A percentile compares a stretch with the other conserved stretches of the same genome.
Conservation (phyloP, 305 asterid species). For the Solanum hybrid region DNA sequence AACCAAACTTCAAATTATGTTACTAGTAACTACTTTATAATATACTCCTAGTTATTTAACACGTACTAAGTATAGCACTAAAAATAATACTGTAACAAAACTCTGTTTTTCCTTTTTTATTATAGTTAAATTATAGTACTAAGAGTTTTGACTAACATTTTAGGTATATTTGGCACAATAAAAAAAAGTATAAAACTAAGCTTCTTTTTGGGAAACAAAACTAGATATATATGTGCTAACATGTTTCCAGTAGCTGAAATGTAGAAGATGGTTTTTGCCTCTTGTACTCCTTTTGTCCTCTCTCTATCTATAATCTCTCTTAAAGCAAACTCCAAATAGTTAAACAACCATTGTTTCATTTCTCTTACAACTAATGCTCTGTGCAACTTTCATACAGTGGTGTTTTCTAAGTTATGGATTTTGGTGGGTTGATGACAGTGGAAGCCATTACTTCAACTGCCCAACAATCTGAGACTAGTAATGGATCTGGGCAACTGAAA, state of each 20-base stretch:
- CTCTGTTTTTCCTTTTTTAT: too few species aligned
- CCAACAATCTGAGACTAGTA: neutral
- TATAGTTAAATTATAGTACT: too few species aligned
- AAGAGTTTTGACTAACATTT: too few species aligned
- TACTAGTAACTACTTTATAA: neutral
- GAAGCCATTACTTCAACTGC: neutral
- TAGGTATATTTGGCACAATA: too few species aligned
- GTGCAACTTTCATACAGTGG: neutral
- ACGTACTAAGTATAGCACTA: neutral
- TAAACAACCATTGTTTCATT: neutral
- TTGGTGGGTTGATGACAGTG: conserved; percentile 30
- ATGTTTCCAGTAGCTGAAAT: conserved; percentile 14
- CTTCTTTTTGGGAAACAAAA: conserved; percentile 18
- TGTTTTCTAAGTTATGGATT: conserved; percentile 34
- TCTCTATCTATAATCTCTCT: neutral
- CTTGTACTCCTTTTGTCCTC: conserved; percentile 4
- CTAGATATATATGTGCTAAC: conserved; percentile 28
- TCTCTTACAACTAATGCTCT: conserved; percentile 32
- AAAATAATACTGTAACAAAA: too few species aligned
- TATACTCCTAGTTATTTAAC: neutral
- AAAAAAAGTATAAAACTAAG: neutral
- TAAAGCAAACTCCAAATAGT: neutral
- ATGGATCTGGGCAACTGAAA: conserved; percentile 44
- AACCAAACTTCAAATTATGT: neutral
- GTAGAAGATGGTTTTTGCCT: conserved; percentile 8